Evolutionary conservation across 257 asterid species (phyloP), one percentile per base, ranked within the genome.

Genomic region (Ocimum tenuiflorum): DNA sequence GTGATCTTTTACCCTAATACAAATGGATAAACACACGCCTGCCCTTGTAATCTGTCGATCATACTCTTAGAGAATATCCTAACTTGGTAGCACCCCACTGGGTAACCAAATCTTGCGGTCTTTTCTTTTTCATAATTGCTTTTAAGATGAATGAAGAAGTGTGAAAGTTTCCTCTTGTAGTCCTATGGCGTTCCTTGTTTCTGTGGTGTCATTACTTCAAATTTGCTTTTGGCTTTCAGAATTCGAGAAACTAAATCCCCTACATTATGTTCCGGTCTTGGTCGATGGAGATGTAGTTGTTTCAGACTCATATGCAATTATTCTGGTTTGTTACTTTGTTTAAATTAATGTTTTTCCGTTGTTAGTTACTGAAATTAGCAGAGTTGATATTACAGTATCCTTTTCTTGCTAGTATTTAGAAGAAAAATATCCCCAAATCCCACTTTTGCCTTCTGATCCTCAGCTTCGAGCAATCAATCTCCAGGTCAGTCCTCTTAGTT

Each of bases 181-280:
- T 22, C 14, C n/a, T n/a, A n/a, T n/a, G n/a, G n/a, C n/a, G n/a
- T n/a, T 15, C 27, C 14, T 59, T 31, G 15, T 10, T 24, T 51
- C 17, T 6, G 14, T 60, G 48, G 20, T 75, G 39, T 70, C 2
- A 29, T 12, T 11, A 22, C 39, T 19, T 69, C 38, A 60, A 38
- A 6, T 47, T 41, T 53, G 61, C 22, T 51, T 82, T 74, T 55
- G 48, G 42, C 12, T 50, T 68, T 73, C 87, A 89, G 95, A 87
- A 63, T 89, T 86, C 45, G 96, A 87, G 82, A 85, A 75, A 68
- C n/a, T 89, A 67, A 89, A 85, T 63, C 95, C 95, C 45, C 85
- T 87, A 38, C 87, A 70, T 45, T 86, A 43, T 62, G 96, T 89
- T 60, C 96, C 95, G 0, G 94, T 80, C 33, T 77, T 89, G 86